These are phyloP conservation scores for Asparagopsis taxiformis DNA, from an alignment of 31 red algal species.

Conservation along the genomic window DNA sequence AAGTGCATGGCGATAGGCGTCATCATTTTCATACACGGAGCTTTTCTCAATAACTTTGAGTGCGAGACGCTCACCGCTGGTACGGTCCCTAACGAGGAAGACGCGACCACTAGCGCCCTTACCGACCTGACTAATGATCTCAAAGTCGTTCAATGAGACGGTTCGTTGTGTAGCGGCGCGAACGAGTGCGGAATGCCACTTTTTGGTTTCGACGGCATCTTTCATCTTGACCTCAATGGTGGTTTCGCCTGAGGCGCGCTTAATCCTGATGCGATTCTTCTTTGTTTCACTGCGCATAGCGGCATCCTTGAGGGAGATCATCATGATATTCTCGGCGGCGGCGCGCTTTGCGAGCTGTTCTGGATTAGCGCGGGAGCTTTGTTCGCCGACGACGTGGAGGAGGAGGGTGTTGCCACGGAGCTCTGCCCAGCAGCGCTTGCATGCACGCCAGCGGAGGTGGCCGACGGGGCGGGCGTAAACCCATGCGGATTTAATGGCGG, in stretches of 20 bases:
- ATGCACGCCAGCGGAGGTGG: constrained; percentile 61
- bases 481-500: constrained; percentile 60
- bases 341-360: constrained; percentile 62
- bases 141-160: constrained; percentile 79
- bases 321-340: constrained; percentile 64
- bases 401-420: constrained; percentile 71
- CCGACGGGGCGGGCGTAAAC: constrained; percentile 65
- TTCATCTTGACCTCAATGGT: constrained; percentile 71
- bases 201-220: constrained; percentile 51
- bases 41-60: constrained; percentile 96
- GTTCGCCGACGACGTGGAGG: constrained; percentile 66
- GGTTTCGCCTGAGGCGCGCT: constrained; percentile 27
- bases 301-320: constrained; percentile 63
- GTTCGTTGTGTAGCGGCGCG: constrained; percentile 62
- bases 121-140: constrained; percentile 86
- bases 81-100: constrained; percentile 78
- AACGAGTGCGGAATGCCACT: constrained; percentile 61
- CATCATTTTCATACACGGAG: constrained; percentile 79
- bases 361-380: constrained; percentile 55
- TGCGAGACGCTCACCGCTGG: constrained; percentile 72
- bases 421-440: constrained; percentile 81
- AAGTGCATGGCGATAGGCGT: constrained; percentile 79
- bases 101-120: constrained; percentile 90
- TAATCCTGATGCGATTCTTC: constrained; percentile 55
- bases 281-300: constrained; percentile 49